These are phyloP conservation scores for Lophiotrema nucula DNA, from an alignment of 495 filamentous ascomycete genomes.

Conservation along the genomic window DNA sequence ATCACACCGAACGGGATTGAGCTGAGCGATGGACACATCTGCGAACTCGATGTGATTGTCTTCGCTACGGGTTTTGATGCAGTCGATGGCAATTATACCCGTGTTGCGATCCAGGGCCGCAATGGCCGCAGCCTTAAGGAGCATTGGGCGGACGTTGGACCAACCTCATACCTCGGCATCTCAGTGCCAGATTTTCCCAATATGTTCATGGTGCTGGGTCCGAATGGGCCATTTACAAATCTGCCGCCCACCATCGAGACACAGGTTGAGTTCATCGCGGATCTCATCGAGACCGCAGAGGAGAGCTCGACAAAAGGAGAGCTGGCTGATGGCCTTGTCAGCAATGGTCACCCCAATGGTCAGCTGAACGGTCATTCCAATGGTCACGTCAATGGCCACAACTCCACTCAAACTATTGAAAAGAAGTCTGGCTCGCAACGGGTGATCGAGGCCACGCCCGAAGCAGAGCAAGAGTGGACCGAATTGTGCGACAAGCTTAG, in stretches of 20 bases:
- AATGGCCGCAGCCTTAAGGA: conserved; percentile 31
- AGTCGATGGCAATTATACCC: conserved; percentile 37
- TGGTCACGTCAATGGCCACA: not conserved
- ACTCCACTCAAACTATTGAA: no score
- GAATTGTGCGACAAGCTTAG: not conserved
- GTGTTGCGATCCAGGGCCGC: conserved; percentile 36
- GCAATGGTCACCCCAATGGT: no score
- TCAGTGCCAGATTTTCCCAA: not conserved
- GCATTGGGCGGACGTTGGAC: conserved; percentile 24
- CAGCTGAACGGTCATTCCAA: no score
- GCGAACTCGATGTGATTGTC: conserved; percentile 18
- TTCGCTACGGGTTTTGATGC: conserved; percentile 43
- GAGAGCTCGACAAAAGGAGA: not conserved
- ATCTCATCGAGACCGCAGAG: not conserved
- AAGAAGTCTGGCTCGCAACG: no score
- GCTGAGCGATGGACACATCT: not conserved
- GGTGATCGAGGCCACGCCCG: not conserved
- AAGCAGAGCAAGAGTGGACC: not conserved
- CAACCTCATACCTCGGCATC: not conserved
- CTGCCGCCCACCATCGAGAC: not conserved
- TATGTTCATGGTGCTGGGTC: not conserved
- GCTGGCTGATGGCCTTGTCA: not conserved
- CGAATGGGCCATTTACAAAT: not conserved
- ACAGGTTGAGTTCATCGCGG: not conserved
- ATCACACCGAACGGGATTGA: not conserved